These are phyloP conservation scores for Cutaneotrichosporon dermatis DNA, from an alignment of 1,284 basidiomycete species.

Conservation along the genomic window DNA sequence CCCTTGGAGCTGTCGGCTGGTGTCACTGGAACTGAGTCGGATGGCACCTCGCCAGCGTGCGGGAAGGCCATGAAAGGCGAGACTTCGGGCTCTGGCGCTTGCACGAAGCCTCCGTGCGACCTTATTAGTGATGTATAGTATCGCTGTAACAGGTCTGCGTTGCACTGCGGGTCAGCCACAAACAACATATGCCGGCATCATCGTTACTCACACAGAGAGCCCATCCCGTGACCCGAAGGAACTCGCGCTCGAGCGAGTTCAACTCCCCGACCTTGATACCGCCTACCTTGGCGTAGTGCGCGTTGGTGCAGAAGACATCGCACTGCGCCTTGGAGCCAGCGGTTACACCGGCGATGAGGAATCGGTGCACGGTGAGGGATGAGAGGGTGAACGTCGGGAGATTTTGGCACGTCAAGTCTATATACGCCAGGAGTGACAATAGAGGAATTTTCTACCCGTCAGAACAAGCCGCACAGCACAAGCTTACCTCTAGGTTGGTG, in stretches of 20 bases:
- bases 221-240: slow-evolving; percentile 86
- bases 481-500: slow-evolving; percentile 78
- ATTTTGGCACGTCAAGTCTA: slow-evolving; percentile 85
- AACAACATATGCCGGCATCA: neutral
- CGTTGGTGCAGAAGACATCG: slow-evolving; percentile 88
- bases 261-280: slow-evolving; percentile 84
- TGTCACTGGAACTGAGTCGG: slow-evolving; percentile 3
- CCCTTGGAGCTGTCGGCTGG: slow-evolving; percentile 6
- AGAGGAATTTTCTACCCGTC: slow-evolving; percentile 72
- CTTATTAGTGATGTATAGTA: slow-evolving; percentile 51
- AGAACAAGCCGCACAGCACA: slow-evolving; percentile 16
- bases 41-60: slow-evolving; percentile 8
- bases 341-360: slow-evolving; percentile 82
- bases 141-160: slow-evolving; percentile 45
- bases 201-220: slow-evolving; percentile 69
- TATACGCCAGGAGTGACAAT: slow-evolving; percentile 83
- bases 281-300: slow-evolving; percentile 86
- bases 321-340: slow-evolving; percentile 86
- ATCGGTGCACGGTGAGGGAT: slow-evolving; percentile 90
- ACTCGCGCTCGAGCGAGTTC: slow-evolving; percentile 87
- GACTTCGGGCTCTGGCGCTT: slow-evolving; percentile 33
- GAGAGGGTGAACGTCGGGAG: slow-evolving; percentile 82
- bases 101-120: slow-evolving; percentile 44
- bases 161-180: slow-evolving; percentile 36
- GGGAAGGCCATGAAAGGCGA: slow-evolving; percentile 44